phyloP scores from a whole-genome alignment of 2,329 filamentous ascomycete species.

The Fonsecaea erecta region DNA sequence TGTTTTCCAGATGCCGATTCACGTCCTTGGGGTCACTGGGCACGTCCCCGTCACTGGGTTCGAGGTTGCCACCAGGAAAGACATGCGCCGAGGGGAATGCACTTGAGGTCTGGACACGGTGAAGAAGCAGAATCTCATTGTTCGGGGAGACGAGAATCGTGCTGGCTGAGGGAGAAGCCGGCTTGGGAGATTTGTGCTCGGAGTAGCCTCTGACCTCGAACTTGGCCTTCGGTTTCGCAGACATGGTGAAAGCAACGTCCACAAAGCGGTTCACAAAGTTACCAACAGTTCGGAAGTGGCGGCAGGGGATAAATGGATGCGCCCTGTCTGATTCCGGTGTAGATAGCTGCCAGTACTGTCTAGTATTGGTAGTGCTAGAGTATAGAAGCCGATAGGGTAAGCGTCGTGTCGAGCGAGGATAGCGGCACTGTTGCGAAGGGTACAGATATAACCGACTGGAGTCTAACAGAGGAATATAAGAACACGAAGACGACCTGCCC shows the following conservation, averaged over 20 bases:
- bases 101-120: constrained; percentile 78
- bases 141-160: constrained; percentile 82
- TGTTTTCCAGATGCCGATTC: constrained; percentile 70
- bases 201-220: constrained; percentile 60
- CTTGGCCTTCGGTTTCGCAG: constrained; percentile 41
- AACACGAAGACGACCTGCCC: neutral
- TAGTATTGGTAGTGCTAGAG: neutral
- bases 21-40: constrained; percentile 51
- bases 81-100: constrained; percentile 93
- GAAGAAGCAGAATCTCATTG: constrained; percentile 87
- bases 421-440: neutral
- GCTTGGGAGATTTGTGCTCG: constrained; percentile 30
- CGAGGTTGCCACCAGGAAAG: constrained; percentile 85
- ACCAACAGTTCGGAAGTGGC: neutral
- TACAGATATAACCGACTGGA: neutral
- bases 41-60: constrained; percentile 73
- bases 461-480: neutral
- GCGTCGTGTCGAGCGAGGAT: neutral
- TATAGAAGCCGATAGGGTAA: neutral
- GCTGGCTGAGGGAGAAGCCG: constrained; percentile 52
- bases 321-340: neutral
- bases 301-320: neutral
- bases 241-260: constrained; percentile 35
- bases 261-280: neutral
- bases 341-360: neutral